Percentiles rank a stretch among this genome's conserved stretches.
Conservation (phyloP, 2,329 filamentous ascomycete species). For the Sporothrix protearum region DNA sequence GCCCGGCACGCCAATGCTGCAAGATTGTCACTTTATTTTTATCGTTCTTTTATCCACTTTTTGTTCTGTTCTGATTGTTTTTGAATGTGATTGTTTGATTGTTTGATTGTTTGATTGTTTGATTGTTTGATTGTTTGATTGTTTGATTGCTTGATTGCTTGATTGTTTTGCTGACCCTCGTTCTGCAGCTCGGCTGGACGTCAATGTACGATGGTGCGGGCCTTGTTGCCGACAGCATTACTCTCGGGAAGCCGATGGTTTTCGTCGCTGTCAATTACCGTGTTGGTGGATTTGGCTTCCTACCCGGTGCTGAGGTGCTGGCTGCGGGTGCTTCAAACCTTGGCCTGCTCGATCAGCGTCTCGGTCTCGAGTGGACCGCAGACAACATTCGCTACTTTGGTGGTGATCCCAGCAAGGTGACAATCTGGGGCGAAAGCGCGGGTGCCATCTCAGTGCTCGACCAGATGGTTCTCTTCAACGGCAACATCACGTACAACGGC, state of each 20-base stretch:
- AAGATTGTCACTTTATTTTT: no score
- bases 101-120: no score
- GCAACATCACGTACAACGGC: slow-evolving; percentile 70
- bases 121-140: no score
- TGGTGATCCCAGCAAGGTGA: slow-evolving; percentile 72
- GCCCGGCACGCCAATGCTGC: not conserved
- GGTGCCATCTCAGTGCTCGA: slow-evolving; percentile 71
- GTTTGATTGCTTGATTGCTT: no score
- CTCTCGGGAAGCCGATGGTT: slow-evolving; percentile 61
- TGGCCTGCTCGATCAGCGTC: slow-evolving; percentile 68
- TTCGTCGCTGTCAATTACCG: slow-evolving; percentile 78
- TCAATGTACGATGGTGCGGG: slow-evolving; percentile 51
- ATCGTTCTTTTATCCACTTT: no score
- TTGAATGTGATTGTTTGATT: no score
- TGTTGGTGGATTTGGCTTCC: slow-evolving; percentile 69
- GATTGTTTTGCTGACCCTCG: not conserved
- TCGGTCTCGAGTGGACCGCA: slow-evolving; percentile 71
- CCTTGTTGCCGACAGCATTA: slow-evolving; percentile 46
- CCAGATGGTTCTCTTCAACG: slow-evolving; percentile 68
- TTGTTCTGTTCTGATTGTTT: no score
- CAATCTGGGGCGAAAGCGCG: slow-evolving; percentile 73
- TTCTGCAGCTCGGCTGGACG: slow-evolving; percentile 43
- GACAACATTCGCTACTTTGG: slow-evolving; percentile 76
- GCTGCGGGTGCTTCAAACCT: slow-evolving; percentile 64
- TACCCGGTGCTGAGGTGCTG: slow-evolving; percentile 65